Evolutionary conservation across 176 grass and related monocot genomes (phyloP), one percentile per base, ranked within the genome.

Genomic region (Raddia distichophylla): DNA sequence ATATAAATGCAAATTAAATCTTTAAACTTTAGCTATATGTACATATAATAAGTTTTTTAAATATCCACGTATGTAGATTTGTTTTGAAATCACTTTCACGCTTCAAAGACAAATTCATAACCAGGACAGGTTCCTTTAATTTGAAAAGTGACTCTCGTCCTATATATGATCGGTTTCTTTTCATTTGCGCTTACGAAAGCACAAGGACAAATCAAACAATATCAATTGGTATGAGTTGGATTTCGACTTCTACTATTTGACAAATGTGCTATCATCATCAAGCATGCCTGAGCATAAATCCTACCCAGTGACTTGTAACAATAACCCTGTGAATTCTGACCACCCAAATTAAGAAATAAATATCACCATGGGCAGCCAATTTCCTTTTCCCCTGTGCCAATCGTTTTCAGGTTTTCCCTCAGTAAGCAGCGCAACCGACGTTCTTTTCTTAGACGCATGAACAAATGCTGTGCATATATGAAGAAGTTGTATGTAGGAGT

Each of bases 201-300:
- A 81, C 20, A 42, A 16, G 20, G 27, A 81, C 20, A 7, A 80
- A 14, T 52, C 12, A 45, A 32, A 32, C 65, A 83, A 3, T 66
- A 56, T 40, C 37, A 14, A 2, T 33, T 33, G 14, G 48, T 27
- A 40, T 2, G 15, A 35, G 49, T 54, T 33, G 7, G 49, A 34
- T 6, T 42, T 74, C 7, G 27, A 10, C 20, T 56, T 74, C 6
- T 18, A 53, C 33, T 27, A 27, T 72, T 72, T 32, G 58, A 47
- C 57, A 62, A 14, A 14, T 13, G 52, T 17, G 59, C 16, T 65
- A 3, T 57, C 53, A 74, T 18, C 64, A 44, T 49, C 61, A 79
- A 53, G 35, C 62, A 46, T 15, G 58, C 6, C 60, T 67, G 34
- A 32, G 8, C 81, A 69, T 62, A 75, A 75, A 67, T 44, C 42